A percentile compares a stretch with the other conserved stretches of the same genome.
Conservation (phyloP, 306 rosid species). For the Cicer yamashitae region DNA sequence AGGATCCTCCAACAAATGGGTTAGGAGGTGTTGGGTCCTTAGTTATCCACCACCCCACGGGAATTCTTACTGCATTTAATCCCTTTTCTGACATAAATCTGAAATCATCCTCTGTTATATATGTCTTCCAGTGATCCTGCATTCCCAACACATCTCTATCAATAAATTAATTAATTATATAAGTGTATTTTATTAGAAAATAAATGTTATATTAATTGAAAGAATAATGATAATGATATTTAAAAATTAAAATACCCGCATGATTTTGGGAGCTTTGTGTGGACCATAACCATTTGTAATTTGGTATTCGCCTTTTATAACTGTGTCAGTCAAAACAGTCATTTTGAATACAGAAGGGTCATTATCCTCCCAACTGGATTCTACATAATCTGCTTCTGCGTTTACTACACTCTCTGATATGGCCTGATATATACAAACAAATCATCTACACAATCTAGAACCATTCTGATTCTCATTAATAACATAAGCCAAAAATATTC, state of each 20-base stretch:
- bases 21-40: constrained; percentile 73
- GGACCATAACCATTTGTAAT: constrained; percentile 78
- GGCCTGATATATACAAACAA: constrained; percentile 44
- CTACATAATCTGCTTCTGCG: constrained; percentile 61
- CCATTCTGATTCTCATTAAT: no score
- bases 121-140: constrained; percentile 70
- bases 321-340: constrained; percentile 44
- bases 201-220: no score
- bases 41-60: constrained; percentile 84
- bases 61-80: constrained; percentile 68
- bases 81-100: constrained; percentile 64
- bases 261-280: constrained; percentile 57
- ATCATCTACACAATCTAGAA: no score
- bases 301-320: constrained; percentile 68
- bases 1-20: constrained; percentile 76
- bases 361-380: constrained; percentile 61
- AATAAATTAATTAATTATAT: background rate
- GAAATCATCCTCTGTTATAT: constrained; percentile 73
- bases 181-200: no score
- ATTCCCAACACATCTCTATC: background rate
- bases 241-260: constrained; percentile 48
- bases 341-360: constrained; percentile 70
- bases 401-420: constrained; percentile 47
- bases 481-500: no score
- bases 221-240: no score